phyloP scores from a whole-genome alignment of 768 basidiomycete species.

The Multifurca ochricompacta region DNA sequence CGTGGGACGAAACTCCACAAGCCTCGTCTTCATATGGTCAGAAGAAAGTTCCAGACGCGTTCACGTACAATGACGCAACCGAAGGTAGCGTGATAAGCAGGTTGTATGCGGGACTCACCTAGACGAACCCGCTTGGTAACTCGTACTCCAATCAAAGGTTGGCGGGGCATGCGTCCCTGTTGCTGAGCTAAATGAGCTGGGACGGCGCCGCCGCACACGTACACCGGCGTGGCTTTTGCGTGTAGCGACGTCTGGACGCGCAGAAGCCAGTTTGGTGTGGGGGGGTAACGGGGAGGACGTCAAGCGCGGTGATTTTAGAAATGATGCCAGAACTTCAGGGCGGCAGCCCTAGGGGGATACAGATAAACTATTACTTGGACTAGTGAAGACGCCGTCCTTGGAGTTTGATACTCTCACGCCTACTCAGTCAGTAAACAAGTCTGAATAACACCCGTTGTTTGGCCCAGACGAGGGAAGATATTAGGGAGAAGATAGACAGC shows the following conservation, averaged over 20 bases:
- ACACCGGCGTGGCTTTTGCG: conserved; percentile 33
- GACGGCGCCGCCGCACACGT: conserved; percentile 29
- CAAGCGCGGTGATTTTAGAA: conserved; percentile 60
- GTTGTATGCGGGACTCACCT: conserved; percentile 38
- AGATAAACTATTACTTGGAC: background rate
- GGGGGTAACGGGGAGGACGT: conserved; percentile 72
- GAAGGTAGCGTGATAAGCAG: background rate
- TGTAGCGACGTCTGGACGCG: conserved; percentile 41
- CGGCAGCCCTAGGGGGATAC: background rate
- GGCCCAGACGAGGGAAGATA: background rate
- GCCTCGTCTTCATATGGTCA: background rate
- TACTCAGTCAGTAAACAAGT: background rate
- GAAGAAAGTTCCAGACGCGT: background rate
- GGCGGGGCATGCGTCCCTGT: conserved; percentile 24
- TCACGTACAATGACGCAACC: background rate
- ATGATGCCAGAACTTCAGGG: background rate
- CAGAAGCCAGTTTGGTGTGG: conserved; percentile 42
- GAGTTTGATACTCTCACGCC: background rate
- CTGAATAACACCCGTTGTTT: background rate
- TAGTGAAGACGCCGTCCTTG: background rate
- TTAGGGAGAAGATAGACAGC: too few relatives aligned
- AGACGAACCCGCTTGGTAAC: conserved; percentile 81
- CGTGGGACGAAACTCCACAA: background rate
- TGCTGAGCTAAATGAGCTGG: conserved; percentile 23
- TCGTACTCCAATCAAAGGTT: conserved; percentile 69